Evolutionary conservation across 139 green algal genomes (phyloP).

Genomic region (Dunaliella primolecta): DNA sequence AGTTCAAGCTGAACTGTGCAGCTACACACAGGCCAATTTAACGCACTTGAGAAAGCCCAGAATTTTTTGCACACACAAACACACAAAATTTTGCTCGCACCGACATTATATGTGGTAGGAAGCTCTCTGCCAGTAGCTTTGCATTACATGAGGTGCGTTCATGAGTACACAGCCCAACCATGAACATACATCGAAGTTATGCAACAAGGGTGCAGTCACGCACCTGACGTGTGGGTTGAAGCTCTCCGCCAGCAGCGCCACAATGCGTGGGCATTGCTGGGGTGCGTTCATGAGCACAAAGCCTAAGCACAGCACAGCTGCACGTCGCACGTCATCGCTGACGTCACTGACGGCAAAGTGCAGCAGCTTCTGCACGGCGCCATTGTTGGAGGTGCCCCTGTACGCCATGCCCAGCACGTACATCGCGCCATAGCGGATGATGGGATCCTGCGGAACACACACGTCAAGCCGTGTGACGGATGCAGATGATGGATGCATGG

Average conservation of each 20-base stretch:
- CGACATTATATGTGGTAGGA: neutral
- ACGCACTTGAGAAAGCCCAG: too few species aligned
- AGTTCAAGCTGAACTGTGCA: too few species aligned
- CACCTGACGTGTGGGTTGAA: constrained; percentile 95
- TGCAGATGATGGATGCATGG: too few species aligned
- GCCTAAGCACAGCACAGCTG: constrained; percentile 87
- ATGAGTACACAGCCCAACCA: neutral
- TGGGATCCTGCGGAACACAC: constrained; percentile 75
- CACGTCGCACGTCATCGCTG: constrained; percentile 91
- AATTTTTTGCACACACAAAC: neutral
- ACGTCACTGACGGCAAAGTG: constrained; percentile 96
- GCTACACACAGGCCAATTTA: too few species aligned
- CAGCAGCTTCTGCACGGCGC: constrained; percentile 92
- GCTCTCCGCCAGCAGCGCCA: constrained; percentile 88
- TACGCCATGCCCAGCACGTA: constrained; percentile 92
- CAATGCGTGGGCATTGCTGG: constrained; percentile 89
- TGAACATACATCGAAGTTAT: too few species aligned
- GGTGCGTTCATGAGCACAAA: constrained; percentile 89
- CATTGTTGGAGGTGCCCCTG: constrained; percentile 91
- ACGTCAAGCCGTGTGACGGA: too few species aligned
- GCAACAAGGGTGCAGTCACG: too few species aligned
- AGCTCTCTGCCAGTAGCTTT: neutral
- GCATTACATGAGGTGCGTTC: neutral
- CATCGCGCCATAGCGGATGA: constrained; percentile 95
- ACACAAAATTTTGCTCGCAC: neutral